Conservation (phyloP, 441 rosid genomes). For the Rhodomyrtus psidioides region DNA sequence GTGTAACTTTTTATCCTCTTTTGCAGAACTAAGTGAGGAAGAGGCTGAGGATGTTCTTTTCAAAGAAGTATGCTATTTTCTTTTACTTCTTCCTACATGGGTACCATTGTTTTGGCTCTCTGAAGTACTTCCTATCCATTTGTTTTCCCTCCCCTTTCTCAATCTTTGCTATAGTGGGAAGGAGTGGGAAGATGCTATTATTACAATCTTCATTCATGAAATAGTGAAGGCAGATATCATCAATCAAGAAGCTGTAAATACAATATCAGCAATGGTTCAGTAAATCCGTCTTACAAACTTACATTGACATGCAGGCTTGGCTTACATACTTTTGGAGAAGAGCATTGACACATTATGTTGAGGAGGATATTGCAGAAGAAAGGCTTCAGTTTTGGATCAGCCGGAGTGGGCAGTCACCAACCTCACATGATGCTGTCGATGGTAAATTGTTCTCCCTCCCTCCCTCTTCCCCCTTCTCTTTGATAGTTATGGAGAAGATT, state of each 20-base stretch:
- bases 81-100: not conserved
- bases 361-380: not conserved
- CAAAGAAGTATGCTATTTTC: conserved; percentile 56
- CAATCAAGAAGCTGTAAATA: not conserved
- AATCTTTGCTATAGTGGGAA: not conserved
- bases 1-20: not conserved
- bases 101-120: not conserved
- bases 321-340: conserved; percentile 1
- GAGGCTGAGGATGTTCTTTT: conserved; percentile 91
- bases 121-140: not conserved
- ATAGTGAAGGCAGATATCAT: not conserved
- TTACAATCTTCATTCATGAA: not conserved
- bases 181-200: not conserved
- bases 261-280: not conserved
- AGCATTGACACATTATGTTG: not conserved
- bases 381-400: conserved; percentile 1
- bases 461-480: not conserved
- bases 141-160: not conserved
- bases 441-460: not conserved
- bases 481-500: not conserved
- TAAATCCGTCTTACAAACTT: not conserved
- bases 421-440: not conserved
- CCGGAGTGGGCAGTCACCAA: not conserved
- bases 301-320: not conserved
- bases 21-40: conserved; percentile 64